Conservation (phyloP, 805 yeast genomes). For the Ogataea ramenticola region DNA sequence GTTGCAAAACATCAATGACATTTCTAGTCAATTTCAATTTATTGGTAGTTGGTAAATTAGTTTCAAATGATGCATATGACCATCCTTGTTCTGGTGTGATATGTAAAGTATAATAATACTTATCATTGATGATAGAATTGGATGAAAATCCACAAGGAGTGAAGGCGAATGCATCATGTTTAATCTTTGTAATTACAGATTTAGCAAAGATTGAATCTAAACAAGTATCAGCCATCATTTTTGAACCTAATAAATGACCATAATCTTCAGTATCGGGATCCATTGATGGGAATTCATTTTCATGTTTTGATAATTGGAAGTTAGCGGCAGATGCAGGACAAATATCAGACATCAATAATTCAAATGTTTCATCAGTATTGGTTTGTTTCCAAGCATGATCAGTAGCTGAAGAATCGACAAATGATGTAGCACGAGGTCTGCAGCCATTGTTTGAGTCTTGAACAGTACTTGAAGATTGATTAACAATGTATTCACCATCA, state of each 20-base stretch:
- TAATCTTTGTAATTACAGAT: conserved; percentile 16
- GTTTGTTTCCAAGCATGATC: background rate
- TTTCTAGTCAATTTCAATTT: conserved; percentile 50
- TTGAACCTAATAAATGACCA: conserved; percentile 75
- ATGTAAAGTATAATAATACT: conserved; percentile 71
- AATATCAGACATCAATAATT: conserved; percentile 85
- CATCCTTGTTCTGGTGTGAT: conserved; percentile 92
- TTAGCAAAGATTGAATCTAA: conserved; percentile 49
- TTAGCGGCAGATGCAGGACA: conserved; percentile 46
- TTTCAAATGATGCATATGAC: conserved; percentile 95
- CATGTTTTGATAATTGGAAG: conserved; percentile 35
- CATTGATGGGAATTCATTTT: conserved; percentile 28
- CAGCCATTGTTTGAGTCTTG: background rate
- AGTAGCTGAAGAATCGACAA: background rate
- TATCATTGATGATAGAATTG: conserved; percentile 60
- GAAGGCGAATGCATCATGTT: conserved; percentile 85
- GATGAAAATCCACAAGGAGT: conserved; percentile 94
- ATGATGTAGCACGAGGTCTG: background rate
- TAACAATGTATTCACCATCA: background rate
- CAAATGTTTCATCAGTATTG: conserved; percentile 59
- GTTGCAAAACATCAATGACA: conserved; percentile 61
- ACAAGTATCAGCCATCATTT: conserved; percentile 56
- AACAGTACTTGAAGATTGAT: background rate
- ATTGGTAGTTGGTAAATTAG: conserved; percentile 57
- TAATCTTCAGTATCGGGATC: conserved; percentile 49